Conservation (phyloP, 306 rosid species). For the Heteromeles arbutifolia region DNA sequence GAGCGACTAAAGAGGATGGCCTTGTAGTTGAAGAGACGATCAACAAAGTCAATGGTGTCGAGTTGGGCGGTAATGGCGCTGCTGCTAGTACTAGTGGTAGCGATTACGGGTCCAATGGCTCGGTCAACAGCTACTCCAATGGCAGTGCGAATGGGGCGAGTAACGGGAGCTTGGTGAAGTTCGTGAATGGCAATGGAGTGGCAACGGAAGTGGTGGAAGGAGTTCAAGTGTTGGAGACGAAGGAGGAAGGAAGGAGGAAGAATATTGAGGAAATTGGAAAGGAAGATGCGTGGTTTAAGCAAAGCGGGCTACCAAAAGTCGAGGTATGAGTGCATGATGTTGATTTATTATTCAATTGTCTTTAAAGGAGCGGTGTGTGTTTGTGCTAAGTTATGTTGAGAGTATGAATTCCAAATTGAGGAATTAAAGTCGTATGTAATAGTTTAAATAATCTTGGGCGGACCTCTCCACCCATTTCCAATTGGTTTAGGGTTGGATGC, state of each 20-base stretch:
- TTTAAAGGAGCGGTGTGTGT: not conserved
- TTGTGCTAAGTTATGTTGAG: not conserved
- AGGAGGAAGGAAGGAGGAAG: constrained; percentile 82
- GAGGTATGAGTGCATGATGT: constrained; percentile 45
- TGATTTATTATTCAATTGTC: not conserved
- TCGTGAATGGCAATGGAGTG: constrained; percentile 59
- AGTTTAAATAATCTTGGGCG: not conserved
- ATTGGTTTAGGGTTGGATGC: not conserved
- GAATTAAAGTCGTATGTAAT: not conserved
- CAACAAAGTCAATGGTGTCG: constrained; percentile 41
- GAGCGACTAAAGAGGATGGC: constrained; percentile 54
- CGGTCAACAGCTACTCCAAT: constrained; percentile 33
- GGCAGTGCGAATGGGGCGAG: constrained; percentile 24
- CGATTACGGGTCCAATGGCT: constrained; percentile 29
- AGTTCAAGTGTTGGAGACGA: constrained; percentile 23
- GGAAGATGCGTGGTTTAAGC: constrained; percentile 94
- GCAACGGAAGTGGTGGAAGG: constrained; percentile 35
- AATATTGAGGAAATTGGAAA: constrained; percentile 92
- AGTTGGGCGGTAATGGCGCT: constrained; percentile 63
- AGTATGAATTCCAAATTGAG: not conserved
- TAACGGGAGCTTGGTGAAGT: constrained; percentile 63
- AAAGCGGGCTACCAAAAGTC: constrained; percentile 22
- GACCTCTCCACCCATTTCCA: not conserved
- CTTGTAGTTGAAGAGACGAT: constrained; percentile 42
- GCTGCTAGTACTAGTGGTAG: constrained; percentile 18